Evolutionary conservation across 2,329 filamentous ascomycete species (phyloP), one percentile per base, ranked within the genome.

Genomic region (Blastomyces percursus): DNA sequence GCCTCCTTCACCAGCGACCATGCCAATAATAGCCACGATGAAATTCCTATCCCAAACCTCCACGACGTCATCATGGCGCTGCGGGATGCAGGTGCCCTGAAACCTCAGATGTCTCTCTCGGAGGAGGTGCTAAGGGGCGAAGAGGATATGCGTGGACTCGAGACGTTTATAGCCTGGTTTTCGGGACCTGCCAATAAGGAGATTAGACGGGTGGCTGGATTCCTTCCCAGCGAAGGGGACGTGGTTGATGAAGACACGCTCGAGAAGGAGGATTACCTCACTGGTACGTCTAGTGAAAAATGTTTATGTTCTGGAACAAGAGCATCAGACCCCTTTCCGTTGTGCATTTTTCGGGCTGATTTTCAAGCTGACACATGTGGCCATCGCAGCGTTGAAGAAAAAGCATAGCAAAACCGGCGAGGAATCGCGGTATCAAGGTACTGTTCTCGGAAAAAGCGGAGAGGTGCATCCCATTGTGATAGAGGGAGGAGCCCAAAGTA

Each of bases 361-460:
- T 51, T 51, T 44, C 14, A 32, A 56, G 62, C 60, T 64, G 40
- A 64, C 54, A 21, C 63, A 8, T 16, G 59, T 32, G 38, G 32
- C 21, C 44, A 19, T 30, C 32, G 19, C 67, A 89, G 88, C 86
- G 4, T 78, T 97, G 51, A 96, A 96, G 76, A 94, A 92, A 77
- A 96, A 95, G 72, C 90, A 96, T 74, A 91, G 87, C 77, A 95
- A 94, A 69, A 89, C 88, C 0, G 90, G 89, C 65, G 91, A 95
- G 70, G 91, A 96, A 71, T 87, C 87, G 11, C 87, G 93, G 70
- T 96, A 91, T 73, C 85, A 88, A 67, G 91, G 90, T 38, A 96
- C 93, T 0, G 83, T 94, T 0, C 80, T 97, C 12, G 93, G 93
- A 3, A 86, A 86, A 67, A 80, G 82, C 54, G 82, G 82, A 58